Evolutionary conservation across 352 stramenopile genomes (phyloP).

Genomic region (Pythium monospermum): DNA sequence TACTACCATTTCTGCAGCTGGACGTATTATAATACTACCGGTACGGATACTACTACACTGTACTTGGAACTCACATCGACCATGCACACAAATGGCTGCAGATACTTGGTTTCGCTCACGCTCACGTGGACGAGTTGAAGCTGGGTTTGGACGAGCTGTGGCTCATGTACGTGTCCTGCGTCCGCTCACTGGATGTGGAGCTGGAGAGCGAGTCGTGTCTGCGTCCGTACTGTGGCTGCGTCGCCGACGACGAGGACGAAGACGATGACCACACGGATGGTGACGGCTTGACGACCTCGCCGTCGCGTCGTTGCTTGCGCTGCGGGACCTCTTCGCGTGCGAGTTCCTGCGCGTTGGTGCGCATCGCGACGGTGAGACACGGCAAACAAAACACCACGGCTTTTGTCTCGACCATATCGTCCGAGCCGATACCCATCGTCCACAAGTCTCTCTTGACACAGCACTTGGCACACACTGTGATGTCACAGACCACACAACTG

Average conservation of each 20-base stretch:
- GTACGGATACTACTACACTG: background rate
- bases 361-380: conserved; percentile 15
- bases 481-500: conserved; percentile 13
- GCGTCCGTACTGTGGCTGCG: too few relatives aligned
- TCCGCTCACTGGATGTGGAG: conserved; percentile 23
- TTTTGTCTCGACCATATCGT: conserved; percentile 8
- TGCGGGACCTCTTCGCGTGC: conserved; percentile 15
- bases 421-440: background rate
- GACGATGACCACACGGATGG: too few relatives aligned
- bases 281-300: conserved; percentile 10
- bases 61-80: conserved; percentile 1
- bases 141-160: conserved; percentile 15
- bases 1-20: too few relatives aligned
- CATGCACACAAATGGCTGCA: background rate
- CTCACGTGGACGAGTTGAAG: conserved; percentile 6
- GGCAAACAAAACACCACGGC: conserved; percentile 15
- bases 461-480: conserved; percentile 16
- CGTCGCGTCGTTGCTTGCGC: background rate
- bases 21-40: background rate
- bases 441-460: conserved; percentile 17
- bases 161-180: conserved; percentile 20
- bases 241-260: too few relatives aligned
- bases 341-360: conserved; percentile 6
- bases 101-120: background rate
- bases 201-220: conserved; percentile 8